These are phyloP conservation scores for Fermentozyma sake DNA, from an alignment of 1,139 yeast species.

Conservation along the genomic window DNA sequence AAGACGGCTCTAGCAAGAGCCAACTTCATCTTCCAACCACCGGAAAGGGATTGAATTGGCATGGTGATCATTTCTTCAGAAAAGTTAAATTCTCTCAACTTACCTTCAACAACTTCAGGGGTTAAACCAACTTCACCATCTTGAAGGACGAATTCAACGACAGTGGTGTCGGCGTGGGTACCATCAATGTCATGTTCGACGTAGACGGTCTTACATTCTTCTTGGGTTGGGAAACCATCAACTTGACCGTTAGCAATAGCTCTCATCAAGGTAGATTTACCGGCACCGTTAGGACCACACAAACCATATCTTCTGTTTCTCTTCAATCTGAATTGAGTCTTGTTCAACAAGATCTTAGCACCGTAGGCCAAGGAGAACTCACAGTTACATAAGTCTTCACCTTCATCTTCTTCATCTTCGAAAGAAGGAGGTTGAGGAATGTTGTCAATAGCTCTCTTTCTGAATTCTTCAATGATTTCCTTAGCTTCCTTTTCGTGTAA, in stretches of 20 bases:
- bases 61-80: constrained; percentile 82
- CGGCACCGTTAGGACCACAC: constrained; percentile 99
- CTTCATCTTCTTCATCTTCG: constrained; percentile 99
- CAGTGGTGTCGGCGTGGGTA: constrained; percentile 93
- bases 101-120: constrained; percentile 60
- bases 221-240: constrained; percentile 99
- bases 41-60: constrained; percentile 96
- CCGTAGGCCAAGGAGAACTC: constrained; percentile 99
- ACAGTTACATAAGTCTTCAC: constrained; percentile 99
- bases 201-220: constrained; percentile 96
- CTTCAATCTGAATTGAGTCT: constrained; percentile 98
- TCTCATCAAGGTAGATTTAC: constrained; percentile 99
- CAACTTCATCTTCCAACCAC: constrained; percentile 99
- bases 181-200: constrained; percentile 99
- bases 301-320: constrained; percentile 99
- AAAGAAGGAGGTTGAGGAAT: constrained; percentile 93
- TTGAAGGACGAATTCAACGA: constrained; percentile 79
- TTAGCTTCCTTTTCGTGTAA: constrained; percentile 90
- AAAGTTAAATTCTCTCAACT: constrained; percentile 87
- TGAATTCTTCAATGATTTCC: constrained; percentile 87
- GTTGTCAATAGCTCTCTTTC: constrained; percentile 96
- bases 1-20: constrained; percentile 99
- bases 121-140: constrained; percentile 80
- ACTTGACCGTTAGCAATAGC: constrained; percentile 99
- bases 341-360: constrained; percentile 99